These are phyloP conservation scores for Fusarium graminum DNA, from an alignment of 2,329 filamentous ascomycete genomes.

Conservation along the genomic window DNA sequence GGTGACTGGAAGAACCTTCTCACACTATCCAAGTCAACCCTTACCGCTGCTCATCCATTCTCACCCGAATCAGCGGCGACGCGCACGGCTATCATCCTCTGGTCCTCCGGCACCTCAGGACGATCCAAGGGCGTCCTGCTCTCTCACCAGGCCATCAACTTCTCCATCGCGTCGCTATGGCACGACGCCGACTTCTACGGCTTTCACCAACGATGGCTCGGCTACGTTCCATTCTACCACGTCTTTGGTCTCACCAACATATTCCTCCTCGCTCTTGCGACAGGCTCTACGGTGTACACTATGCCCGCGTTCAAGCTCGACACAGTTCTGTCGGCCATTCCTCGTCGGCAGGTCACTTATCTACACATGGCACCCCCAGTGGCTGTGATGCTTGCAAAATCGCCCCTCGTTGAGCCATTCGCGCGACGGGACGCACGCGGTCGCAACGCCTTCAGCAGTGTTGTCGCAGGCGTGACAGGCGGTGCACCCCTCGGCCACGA, in stretches of 20 bases:
- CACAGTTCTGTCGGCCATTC: conserved; percentile 71
- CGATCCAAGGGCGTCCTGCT: conserved; percentile 81
- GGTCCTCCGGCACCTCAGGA: conserved; percentile 75
- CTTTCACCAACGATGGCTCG: conserved; percentile 61
- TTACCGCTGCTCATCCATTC: conserved; percentile 58
- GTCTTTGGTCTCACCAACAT: conserved; percentile 71
- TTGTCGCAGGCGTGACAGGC: conserved; percentile 68
- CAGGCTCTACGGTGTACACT: conserved; percentile 71
- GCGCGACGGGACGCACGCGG: conserved; percentile 59
- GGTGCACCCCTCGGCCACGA: conserved; percentile 73
- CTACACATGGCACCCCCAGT: conserved; percentile 78
- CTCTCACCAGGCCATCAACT: conserved; percentile 74
- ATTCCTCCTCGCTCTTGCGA: conserved; percentile 67
- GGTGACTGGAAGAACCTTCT: conserved; percentile 73
- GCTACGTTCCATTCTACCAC: conserved; percentile 79
- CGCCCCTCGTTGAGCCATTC: conserved; percentile 73
- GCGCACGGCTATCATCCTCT: conserved; percentile 67
- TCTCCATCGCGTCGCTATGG: conserved; percentile 65
- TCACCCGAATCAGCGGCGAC: conserved; percentile 55
- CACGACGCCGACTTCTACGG: conserved; percentile 63
- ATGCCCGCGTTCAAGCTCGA: conserved; percentile 79
- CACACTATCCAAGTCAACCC: conserved; percentile 62
- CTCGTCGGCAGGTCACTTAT: conserved; percentile 73
- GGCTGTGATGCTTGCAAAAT: conserved; percentile 76
- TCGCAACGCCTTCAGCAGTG: conserved; percentile 68